phyloP scores from a whole-genome alignment of 768 basidiomycete genomes.

The Dentipellis sp. region DNA sequence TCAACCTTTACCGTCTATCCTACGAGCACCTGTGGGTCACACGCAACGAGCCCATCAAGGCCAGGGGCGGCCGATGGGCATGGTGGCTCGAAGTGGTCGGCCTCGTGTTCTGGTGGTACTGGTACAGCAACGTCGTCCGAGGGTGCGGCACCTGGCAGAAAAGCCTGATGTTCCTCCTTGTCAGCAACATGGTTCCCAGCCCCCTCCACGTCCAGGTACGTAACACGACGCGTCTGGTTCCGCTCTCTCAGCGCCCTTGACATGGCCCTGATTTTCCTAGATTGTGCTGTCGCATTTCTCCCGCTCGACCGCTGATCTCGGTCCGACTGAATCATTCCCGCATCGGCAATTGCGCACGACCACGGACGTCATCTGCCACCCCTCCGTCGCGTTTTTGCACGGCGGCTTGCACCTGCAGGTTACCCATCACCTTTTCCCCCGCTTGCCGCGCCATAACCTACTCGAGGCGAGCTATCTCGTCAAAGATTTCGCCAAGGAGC shows the following conservation, averaged over 20 bases:
- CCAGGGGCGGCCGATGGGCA: conserved; percentile 66
- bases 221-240: conserved; percentile 1
- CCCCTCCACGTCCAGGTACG: conserved; percentile 91
- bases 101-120: conserved; percentile 78
- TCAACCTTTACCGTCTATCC: conserved; percentile 89
- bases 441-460: conserved; percentile 90
- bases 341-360: conserved; percentile 97
- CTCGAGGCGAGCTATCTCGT: conserved; percentile 74
- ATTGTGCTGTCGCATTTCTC: conserved; percentile 98
- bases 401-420: conserved; percentile 98
- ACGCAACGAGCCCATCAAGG: conserved; percentile 52
- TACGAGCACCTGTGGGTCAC: conserved; percentile 66
- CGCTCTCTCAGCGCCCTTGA: neutral
- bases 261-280: conserved; percentile 22
- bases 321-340: conserved; percentile 84
- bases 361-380: conserved; percentile 85
- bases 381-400: conserved; percentile 80
- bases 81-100: conserved; percentile 71
- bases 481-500: conserved; percentile 80
- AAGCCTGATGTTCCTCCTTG: conserved; percentile 63
- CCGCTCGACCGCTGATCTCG: conserved; percentile 87
- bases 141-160: conserved; percentile 66
- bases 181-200: conserved; percentile 80
- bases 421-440: conserved; percentile 94
- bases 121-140: conserved; percentile 68